A percentile compares a stretch with the other conserved stretches of the same genome.
Conservation (phyloP, 2,329 filamentous ascomycete genomes). For the Esteya vermicola region DNA sequence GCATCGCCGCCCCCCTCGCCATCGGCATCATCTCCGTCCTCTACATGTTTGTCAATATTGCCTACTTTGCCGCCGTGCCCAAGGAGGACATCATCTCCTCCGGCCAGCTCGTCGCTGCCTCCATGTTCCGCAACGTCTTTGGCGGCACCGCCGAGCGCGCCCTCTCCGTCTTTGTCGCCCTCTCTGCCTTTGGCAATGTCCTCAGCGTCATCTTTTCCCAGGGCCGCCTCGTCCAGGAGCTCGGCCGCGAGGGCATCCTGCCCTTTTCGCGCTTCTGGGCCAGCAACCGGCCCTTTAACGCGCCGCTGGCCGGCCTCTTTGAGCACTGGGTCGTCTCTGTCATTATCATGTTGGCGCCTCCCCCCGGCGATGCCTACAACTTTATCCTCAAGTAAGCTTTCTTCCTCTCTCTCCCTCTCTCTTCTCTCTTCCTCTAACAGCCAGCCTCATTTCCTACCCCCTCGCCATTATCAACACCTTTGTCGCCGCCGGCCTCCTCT, state of each 20-base stretch:
- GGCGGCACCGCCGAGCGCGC: constrained; percentile 39
- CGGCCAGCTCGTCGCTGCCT: constrained; percentile 36
- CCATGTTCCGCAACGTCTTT: constrained; percentile 42
- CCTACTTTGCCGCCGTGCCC: constrained; percentile 48
- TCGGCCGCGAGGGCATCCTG: constrained; percentile 51
- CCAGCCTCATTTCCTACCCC: constrained; percentile 48
- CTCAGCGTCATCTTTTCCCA: constrained; percentile 56
- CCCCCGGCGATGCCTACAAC: constrained; percentile 53
- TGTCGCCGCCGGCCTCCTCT: constrained; percentile 36
- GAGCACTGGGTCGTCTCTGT: constrained; percentile 51
- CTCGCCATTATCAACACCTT: constrained; percentile 43
- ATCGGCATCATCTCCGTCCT: constrained; percentile 42
- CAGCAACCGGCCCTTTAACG: constrained; percentile 49
- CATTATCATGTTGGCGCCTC: constrained; percentile 52
- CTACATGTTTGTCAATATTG: constrained; percentile 54
- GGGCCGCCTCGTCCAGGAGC: constrained; percentile 50
- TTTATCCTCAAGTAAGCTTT: constrained; percentile 40
- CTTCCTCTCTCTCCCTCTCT: background rate
- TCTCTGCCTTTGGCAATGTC: constrained; percentile 55
- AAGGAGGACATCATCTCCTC: constrained; percentile 37
- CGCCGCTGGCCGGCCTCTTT: constrained; percentile 44
- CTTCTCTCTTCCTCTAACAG: background rate
- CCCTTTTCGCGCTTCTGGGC: constrained; percentile 49
- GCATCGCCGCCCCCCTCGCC: constrained; percentile 48
- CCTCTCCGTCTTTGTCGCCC: constrained; percentile 49